Percentiles rank a stretch among this genome's conserved stretches.
Evolutionary conservation across 768 basidiomycete genomes (phyloP).

Genomic region (Suillus discolor): DNA sequence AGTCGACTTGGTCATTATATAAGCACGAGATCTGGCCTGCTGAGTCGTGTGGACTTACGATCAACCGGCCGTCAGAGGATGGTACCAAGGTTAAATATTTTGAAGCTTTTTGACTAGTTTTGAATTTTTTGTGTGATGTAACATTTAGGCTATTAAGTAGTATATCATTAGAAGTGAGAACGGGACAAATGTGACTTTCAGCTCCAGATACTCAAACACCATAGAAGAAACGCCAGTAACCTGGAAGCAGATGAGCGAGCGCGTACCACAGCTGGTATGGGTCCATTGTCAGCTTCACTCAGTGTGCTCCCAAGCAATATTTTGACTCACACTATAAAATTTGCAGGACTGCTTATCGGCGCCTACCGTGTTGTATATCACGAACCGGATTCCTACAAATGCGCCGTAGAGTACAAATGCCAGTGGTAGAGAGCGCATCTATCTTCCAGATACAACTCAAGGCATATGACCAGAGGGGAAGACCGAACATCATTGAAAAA

Average conservation of each 20-base stretch:
- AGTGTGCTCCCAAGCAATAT: neutral
- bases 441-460: slow-evolving; percentile 40
- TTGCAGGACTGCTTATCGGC: slow-evolving; percentile 39
- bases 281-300: neutral
- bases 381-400: slow-evolving; percentile 37
- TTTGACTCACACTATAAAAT: slow-evolving; percentile 36
- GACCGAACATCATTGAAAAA: slow-evolving; percentile 32
- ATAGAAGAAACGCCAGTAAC: slow-evolving; percentile 38
- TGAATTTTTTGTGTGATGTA: no score
- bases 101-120: no score
- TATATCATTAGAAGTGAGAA: neutral
- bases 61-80: no score
- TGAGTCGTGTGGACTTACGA: no score
- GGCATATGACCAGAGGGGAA: slow-evolving; percentile 41
- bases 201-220: slow-evolving; percentile 3
- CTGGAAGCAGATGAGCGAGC: slow-evolving; percentile 35
- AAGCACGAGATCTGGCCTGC: neutral
- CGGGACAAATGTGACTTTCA: neutral
- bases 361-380: slow-evolving; percentile 28
- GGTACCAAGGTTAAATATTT: no score
- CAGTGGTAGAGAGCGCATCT: slow-evolving; percentile 23
- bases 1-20: neutral
- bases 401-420: slow-evolving; percentile 35
- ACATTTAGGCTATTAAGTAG: neutral
- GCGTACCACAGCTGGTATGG: slow-evolving; percentile 35